Conservation (phyloP, 768 basidiomycete species). For the Leccinum fibrillosum region DNA sequence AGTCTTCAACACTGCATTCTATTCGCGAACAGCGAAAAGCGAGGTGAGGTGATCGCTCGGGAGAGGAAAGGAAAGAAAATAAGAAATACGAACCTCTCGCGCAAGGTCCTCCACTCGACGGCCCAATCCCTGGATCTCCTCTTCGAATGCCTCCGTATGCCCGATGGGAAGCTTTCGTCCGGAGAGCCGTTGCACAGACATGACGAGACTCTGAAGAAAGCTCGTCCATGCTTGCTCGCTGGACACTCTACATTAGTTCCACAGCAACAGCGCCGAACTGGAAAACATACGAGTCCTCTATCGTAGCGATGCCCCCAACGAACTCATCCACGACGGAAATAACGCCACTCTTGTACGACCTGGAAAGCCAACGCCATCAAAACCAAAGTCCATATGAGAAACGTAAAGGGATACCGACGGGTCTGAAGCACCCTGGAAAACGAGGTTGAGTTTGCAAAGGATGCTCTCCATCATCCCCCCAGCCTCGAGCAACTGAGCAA, state of each 20-base stretch:
- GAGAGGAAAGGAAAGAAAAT: neutral
- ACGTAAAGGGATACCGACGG: constrained; percentile 42
- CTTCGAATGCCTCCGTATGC: constrained; percentile 41
- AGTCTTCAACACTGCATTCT: constrained; percentile 10
- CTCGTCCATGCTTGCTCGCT: constrained; percentile 66
- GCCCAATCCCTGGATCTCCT: constrained; percentile 61
- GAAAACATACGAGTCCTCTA: constrained; percentile 61
- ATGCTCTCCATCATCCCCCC: constrained; percentile 49
- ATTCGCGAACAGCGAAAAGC: neutral
- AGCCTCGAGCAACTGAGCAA: constrained; percentile 46
- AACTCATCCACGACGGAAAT: constrained; percentile 63
- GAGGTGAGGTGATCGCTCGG: neutral
- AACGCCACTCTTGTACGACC: constrained; percentile 59
- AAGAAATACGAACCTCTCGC: constrained; percentile 50
- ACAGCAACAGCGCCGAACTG: neutral
- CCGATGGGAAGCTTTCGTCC: constrained; percentile 59
- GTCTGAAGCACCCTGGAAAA: constrained; percentile 59
- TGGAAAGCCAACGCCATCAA: constrained; percentile 25
- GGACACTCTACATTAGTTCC: constrained; percentile 16
- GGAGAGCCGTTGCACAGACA: constrained; percentile 63
- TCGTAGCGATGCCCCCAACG: constrained; percentile 52
- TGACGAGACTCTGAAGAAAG: constrained; percentile 58
- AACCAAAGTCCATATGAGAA: neutral
- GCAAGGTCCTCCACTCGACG: constrained; percentile 59
- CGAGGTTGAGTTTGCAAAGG: constrained; percentile 49